A percentile compares a stretch with the other conserved stretches of the same genome.
phyloP scores from a whole-genome alignment of 352 stramenopile species.

The Phytophthora podocarpi region DNA sequence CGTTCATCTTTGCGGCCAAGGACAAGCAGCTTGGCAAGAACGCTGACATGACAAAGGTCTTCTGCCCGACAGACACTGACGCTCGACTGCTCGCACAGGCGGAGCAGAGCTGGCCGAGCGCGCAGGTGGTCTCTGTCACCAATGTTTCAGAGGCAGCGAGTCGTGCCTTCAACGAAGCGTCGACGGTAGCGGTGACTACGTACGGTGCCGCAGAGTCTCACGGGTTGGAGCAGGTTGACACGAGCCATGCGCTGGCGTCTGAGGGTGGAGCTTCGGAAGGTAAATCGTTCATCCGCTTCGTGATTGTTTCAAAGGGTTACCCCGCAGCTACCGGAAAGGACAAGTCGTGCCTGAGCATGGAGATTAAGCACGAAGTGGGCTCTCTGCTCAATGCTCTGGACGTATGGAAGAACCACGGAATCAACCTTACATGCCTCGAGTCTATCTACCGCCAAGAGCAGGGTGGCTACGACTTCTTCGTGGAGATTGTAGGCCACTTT shows the following conservation, averaged over 20 bases:
- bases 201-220: conserved; percentile 44
- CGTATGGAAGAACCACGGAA: conserved; percentile 79
- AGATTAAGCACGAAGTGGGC: conserved; percentile 88
- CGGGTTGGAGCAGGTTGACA: conserved; percentile 57
- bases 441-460: conserved; percentile 82
- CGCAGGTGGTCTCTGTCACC: conserved; percentile 61
- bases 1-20: conserved; percentile 74
- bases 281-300: conserved; percentile 73
- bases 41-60: conserved; percentile 63
- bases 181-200: conserved; percentile 65
- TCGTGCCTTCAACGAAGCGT: conserved; percentile 39
- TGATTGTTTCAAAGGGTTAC: conserved; percentile 73
- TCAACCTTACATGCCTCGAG: conserved; percentile 88
- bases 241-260: conserved; percentile 51
- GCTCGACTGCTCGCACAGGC: conserved; percentile 58
- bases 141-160: conserved; percentile 71
- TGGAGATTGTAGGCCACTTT: conserved; percentile 81
- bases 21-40: conserved; percentile 48
- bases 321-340: conserved; percentile 72
- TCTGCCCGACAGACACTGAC: conserved; percentile 61
- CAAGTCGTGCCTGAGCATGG: conserved; percentile 87
- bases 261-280: conserved; percentile 36
- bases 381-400: conserved; percentile 79
- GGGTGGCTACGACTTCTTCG: conserved; percentile 86
- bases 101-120: conserved; percentile 76